Conservation (phyloP, 805 yeast species). For the Sungouiozyma ichnusensis region DNA sequence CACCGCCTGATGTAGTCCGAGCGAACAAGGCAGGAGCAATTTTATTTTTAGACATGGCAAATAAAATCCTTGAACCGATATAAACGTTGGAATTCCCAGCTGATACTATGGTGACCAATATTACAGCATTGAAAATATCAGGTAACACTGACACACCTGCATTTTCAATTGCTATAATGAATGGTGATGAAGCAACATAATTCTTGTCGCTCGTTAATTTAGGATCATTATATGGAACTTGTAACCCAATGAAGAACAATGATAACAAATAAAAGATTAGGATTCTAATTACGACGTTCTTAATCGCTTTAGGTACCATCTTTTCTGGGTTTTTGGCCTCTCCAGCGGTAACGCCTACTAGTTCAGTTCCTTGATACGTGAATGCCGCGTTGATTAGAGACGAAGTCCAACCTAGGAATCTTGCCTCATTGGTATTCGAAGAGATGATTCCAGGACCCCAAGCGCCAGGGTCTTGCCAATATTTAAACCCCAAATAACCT, state of each 20-base stretch:
- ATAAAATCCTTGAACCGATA: conserved; percentile 54
- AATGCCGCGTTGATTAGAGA: conserved; percentile 59
- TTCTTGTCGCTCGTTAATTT: conserved; percentile 28
- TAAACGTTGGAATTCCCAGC: conserved; percentile 69
- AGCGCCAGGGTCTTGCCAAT: conserved; percentile 67
- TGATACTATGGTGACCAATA: conserved; percentile 50
- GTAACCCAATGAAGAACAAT: conserved; percentile 52
- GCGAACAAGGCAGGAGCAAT: conserved; percentile 44
- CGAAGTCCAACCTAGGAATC: conserved; percentile 54
- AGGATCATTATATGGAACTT: conserved; percentile 56
- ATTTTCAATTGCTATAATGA: conserved; percentile 54
- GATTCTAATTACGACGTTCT: conserved; percentile 53
- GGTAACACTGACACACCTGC: conserved; percentile 55
- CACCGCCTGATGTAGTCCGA: conserved; percentile 42
- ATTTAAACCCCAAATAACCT: conserved; percentile 62
- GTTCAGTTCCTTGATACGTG: conserved; percentile 66
- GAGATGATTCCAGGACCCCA: conserved; percentile 54
- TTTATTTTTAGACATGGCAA: conserved; percentile 44
- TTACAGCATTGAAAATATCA: conserved; percentile 56
- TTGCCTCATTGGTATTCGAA: conserved; percentile 36
- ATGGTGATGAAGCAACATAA: conserved; percentile 49
- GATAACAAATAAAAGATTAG: conserved; percentile 50
- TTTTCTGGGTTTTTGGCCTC: conserved; percentile 55
- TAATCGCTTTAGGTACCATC: conserved; percentile 56
- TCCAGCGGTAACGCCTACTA: conserved; percentile 60